Percentiles rank a stretch among this genome's conserved stretches.
These are phyloP conservation scores for Venustampulla echinocandica DNA, from an alignment of 495 filamentous ascomycete genomes.

Conservation along the genomic window DNA sequence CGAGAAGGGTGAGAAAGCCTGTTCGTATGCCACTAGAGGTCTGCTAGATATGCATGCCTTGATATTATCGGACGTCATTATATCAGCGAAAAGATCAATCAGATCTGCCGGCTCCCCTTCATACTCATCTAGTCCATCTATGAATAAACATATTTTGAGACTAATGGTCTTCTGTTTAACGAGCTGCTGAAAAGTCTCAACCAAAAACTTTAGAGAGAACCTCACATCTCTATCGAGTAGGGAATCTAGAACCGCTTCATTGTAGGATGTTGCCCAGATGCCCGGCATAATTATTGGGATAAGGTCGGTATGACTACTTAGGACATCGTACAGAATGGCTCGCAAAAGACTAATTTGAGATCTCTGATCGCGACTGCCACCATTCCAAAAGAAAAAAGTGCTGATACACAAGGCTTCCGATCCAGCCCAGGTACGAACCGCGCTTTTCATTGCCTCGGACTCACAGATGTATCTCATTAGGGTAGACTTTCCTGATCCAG, in stretches of 20 bases:
- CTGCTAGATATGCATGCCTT: constrained; percentile 31
- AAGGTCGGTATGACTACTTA: constrained; percentile 10
- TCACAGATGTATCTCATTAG: constrained; percentile 27
- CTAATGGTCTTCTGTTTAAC: constrained; percentile 11
- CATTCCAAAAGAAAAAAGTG: constrained; percentile 29
- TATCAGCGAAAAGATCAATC: constrained; percentile 13
- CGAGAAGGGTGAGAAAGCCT: constrained; percentile 16
- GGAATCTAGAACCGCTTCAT: neutral
- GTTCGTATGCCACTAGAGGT: constrained; percentile 22
- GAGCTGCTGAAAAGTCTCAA: neutral
- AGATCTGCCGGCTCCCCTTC: constrained; percentile 20
- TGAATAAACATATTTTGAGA: constrained; percentile 30
- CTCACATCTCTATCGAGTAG: neutral
- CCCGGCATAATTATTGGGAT: constrained; percentile 13
- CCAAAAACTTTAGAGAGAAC: neutral
- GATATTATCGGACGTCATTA: constrained; percentile 7
- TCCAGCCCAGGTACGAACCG: constrained; percentile 19
- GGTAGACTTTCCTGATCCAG: constrained; percentile 31
- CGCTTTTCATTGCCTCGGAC: constrained; percentile 8
- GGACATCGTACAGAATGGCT: constrained; percentile 20
- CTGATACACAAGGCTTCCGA: constrained; percentile 4
- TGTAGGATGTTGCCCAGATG: constrained; percentile 7
- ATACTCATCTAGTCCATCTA: constrained; percentile 32
- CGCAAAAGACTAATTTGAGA: constrained; percentile 25
- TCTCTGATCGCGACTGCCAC: constrained; percentile 23